Percentiles rank a stretch among this genome's conserved stretches.
Conservation (phyloP, 345 rosid genomes). For the Populus davidiana region DNA sequence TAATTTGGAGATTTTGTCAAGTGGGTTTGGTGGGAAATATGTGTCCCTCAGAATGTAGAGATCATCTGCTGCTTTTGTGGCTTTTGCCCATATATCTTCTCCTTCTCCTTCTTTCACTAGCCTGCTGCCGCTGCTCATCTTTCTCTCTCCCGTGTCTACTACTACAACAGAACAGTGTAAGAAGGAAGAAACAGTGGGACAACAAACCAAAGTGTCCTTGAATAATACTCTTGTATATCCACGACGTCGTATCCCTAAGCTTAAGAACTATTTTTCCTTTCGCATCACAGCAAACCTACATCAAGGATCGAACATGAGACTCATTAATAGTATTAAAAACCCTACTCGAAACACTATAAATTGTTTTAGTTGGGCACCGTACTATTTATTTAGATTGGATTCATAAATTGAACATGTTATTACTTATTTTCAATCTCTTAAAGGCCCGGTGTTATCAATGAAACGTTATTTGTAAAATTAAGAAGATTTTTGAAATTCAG, state of each 20-base stretch:
- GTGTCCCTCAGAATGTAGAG: constrained; percentile 55
- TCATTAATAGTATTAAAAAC: not conserved
- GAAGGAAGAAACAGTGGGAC: not conserved
- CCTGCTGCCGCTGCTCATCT: constrained; percentile 7
- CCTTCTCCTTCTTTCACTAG: not conserved
- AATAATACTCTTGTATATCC: no score
- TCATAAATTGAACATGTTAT: no score
- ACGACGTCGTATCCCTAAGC: no score
- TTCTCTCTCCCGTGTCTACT: not conserved
- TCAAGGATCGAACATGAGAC: not conserved
- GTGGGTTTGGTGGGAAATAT: constrained; percentile 54
- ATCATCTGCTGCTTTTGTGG: constrained; percentile 39
- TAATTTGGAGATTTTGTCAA: constrained; percentile 48
- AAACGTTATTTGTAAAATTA: no score
- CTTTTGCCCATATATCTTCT: constrained; percentile 38
- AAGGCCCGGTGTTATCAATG: no score
- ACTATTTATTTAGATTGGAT: constrained; percentile 34
- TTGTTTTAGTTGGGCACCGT: not conserved
- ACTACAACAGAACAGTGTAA: not conserved
- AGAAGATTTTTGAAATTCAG: no score
- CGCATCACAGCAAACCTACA: no score
- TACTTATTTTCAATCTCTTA: no score
- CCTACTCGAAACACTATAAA: not conserved
- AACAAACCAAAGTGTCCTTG: no score
- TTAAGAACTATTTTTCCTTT: no score